Evolutionary conservation across 164 flowering plant genomes (phyloP), one percentile per base, ranked within the genome.

Genomic region (Aristolochia contorta): DNA sequence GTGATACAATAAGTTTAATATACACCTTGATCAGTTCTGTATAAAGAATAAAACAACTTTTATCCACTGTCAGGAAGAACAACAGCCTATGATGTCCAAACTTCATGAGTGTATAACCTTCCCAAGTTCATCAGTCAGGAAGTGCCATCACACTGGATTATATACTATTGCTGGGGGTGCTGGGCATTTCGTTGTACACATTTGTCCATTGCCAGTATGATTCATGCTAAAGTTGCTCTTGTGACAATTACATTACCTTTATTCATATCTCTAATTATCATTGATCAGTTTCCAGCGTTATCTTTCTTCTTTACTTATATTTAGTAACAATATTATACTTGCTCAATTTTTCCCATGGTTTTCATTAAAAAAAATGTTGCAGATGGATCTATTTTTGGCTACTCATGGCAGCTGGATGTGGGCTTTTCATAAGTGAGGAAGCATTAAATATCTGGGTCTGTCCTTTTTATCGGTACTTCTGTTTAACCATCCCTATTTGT

Each of bases 321-420:
- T 56, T 45, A 21, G 4, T 49, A 16, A 49, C n/a, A 2, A 12
- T 32, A 2, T 23, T 37, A 23, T 45, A 22, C 18, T 47, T 41
- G 58, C 14, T 9, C 21, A 16, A 15, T 19, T 50, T 10, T 37
- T 10, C 43, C 10, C 1, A 8, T 37, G 10, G 9, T 3, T 65
- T 25, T 55, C 16, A 37, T 27, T n/a, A 27, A 50, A 48, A 16
- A n/a, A 46, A 6, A 37, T 21, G 25, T 65, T 77, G 66, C 84
- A 87, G 97, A 74, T 90, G 97, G 95, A 41, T 90, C 70, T 90
- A 87, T 72, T 90, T 90, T 75, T 90, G 95, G 90, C 71, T 90
- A 72, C 87, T 90, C 52, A 87, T 87, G 89, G 95, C 95, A 75
- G 94, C 96, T 64, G 96, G 88, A 0, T 86, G 78, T 74, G 96